Percentiles rank a stretch among this genome's conserved stretches.
phyloP scores from a whole-genome alignment of 805 yeast genomes.

The Candida jianshihensis region DNA sequence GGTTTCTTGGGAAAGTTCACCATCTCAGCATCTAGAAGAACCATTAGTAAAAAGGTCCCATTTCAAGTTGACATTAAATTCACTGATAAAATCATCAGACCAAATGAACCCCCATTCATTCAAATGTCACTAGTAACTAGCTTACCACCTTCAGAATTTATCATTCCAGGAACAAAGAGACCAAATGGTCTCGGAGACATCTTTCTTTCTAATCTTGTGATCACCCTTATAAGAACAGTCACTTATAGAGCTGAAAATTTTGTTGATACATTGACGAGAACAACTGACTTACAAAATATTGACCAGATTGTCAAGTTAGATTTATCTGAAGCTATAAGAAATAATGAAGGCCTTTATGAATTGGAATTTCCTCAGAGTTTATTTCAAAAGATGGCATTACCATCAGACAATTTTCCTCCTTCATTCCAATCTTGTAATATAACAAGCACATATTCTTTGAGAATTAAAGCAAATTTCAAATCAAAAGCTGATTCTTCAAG shows the following conservation, averaged over 20 bases:
- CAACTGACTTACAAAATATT: not conserved
- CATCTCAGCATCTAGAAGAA: not conserved
- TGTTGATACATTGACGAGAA: not conserved
- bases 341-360: not conserved
- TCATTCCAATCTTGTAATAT: slow-evolving; percentile 51
- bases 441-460: slow-evolving; percentile 34
- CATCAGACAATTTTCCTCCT: slow-evolving; percentile 33
- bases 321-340: not conserved
- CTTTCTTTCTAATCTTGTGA: slow-evolving; percentile 1
- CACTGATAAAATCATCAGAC: not conserved
- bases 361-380: not conserved
- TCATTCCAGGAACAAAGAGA: not conserved
- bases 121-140: slow-evolving; percentile 13
- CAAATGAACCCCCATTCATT: not conserved
- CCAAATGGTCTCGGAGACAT: slow-evolving; percentile 4
- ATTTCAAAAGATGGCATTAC: slow-evolving; percentile 16
- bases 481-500: not conserved
- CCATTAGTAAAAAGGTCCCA: not conserved
- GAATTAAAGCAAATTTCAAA: slow-evolving; percentile 26
- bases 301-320: not conserved
- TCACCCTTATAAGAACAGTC: not conserved
- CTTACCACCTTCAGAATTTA: slow-evolving; percentile 1
- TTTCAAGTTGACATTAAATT: not conserved
- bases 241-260: slow-evolving; percentile 1
- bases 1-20: not conserved